Conservation (phyloP, 164 flowering plant species). For the Tetrastigma voinierianum region DNA sequence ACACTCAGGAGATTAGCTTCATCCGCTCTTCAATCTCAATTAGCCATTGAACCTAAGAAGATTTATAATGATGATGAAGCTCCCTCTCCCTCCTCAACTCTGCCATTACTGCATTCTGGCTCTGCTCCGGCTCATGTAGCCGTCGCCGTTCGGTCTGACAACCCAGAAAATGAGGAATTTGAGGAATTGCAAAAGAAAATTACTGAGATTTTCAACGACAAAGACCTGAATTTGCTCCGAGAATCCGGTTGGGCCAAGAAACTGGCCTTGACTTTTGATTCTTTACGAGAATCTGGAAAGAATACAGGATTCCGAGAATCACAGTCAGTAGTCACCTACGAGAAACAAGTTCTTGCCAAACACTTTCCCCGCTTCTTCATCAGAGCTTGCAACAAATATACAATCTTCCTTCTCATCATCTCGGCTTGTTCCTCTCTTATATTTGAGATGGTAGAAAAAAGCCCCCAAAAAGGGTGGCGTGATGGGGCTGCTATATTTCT, state of each 20-base stretch:
- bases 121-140: too few species aligned
- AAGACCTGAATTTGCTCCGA: slow-evolving; percentile 1
- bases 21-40: too few species aligned
- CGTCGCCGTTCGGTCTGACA: too few species aligned
- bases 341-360: not conserved
- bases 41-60: too few species aligned
- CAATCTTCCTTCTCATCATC: slow-evolving; percentile 10
- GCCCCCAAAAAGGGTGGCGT: slow-evolving; percentile 20
- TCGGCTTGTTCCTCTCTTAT: slow-evolving; percentile 14
- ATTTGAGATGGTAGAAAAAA: slow-evolving; percentile 15
- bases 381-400: slow-evolving; percentile 3
- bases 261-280: not conserved
- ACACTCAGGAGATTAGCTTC: too few species aligned
- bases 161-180: not conserved
- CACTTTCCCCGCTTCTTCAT: slow-evolving; percentile 2
- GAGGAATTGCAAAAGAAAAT: not conserved
- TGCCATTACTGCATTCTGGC: too few species aligned
- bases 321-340: not conserved
- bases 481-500: slow-evolving; percentile 14
- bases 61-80: too few species aligned
- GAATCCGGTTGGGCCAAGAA: not conserved
- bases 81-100: too few species aligned
- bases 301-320: not conserved
- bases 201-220: slow-evolving; percentile 9
- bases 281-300: not conserved